Conservation (phyloP, 2,329 filamentous ascomycete genomes). For the Microdochium paspali region DNA sequence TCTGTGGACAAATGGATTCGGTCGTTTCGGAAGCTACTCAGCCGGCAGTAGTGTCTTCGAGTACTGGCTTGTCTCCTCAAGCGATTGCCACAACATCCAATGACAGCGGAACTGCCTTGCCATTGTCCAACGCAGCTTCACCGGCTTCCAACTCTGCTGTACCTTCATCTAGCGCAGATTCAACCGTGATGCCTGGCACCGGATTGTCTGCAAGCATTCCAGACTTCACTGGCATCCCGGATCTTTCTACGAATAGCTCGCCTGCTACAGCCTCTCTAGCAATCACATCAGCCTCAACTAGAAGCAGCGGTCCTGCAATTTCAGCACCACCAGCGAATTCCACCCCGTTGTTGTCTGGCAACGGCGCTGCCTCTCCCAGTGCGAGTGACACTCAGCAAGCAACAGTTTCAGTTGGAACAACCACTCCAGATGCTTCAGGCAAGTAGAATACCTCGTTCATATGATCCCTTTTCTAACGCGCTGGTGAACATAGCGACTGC, state of each 20-base stretch:
- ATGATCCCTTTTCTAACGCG: not conserved
- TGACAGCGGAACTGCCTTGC: not conserved
- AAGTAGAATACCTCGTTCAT: no score
- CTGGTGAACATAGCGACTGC: not conserved
- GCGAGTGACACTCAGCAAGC: no score
- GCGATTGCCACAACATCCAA: not conserved
- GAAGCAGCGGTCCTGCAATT: not conserved
- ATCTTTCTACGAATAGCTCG: not conserved
- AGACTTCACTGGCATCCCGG: not conserved
- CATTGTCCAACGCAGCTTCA: not conserved
- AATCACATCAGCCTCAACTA: not conserved
- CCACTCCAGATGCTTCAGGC: no score
- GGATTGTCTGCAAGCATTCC: not conserved
- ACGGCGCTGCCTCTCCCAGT: no score
- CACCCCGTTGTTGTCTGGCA: no score
- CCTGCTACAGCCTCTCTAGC: not conserved
- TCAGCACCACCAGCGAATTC: not conserved
- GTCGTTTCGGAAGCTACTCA: constrained; percentile 2
- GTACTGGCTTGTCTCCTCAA: not conserved
- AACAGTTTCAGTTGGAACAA: no score
- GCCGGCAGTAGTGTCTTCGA: constrained; percentile 3
- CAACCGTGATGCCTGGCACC: not conserved
- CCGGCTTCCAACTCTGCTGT: no score
- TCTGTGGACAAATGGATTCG: constrained; percentile 14
- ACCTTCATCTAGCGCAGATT: not conserved